Conservation (phyloP, 495 filamentous ascomycete genomes). For the Lasiosphaeria hispida region DNA sequence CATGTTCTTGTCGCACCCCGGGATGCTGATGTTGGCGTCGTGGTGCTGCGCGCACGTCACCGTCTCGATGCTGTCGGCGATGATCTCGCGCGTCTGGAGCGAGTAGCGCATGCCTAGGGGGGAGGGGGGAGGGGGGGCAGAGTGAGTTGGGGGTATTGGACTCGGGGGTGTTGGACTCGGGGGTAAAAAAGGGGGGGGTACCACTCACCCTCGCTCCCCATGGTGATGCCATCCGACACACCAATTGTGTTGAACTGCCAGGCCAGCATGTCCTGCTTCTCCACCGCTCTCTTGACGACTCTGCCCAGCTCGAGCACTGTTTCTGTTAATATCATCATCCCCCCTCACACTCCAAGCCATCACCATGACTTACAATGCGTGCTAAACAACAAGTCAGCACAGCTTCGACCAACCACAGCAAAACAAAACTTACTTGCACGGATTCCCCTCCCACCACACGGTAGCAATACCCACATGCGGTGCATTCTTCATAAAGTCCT, state of each 20-base stretch:
- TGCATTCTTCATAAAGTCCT: slow-evolving; percentile 81
- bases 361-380: slow-evolving; percentile 42
- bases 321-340: no score
- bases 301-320: slow-evolving; percentile 83
- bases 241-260: slow-evolving; percentile 96
- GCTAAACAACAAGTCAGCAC: slow-evolving; percentile 26
- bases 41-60: slow-evolving; percentile 85
- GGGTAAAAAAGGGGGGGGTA: slow-evolving; percentile 7
- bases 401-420: no score
- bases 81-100: slow-evolving; percentile 91
- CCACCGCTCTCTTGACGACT: slow-evolving; percentile 79
- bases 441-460: slow-evolving; percentile 99
- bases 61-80: slow-evolving; percentile 92
- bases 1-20: slow-evolving; percentile 99
- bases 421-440: slow-evolving; percentile 54
- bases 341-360: no score
- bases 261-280: slow-evolving; percentile 81
- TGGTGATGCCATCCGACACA: slow-evolving; percentile 90
- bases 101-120: slow-evolving; percentile 90
- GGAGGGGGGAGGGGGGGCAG: no score
- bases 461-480: slow-evolving; percentile 88
- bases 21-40: slow-evolving; percentile 92
- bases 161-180: slow-evolving; percentile 19
- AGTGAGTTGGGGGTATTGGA: slow-evolving; percentile 5
- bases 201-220: slow-evolving; percentile 82